These are phyloP conservation scores for Fraxinus greggii DNA, from an alignment of 305 asterid genomes.

Conservation along the genomic window DNA sequence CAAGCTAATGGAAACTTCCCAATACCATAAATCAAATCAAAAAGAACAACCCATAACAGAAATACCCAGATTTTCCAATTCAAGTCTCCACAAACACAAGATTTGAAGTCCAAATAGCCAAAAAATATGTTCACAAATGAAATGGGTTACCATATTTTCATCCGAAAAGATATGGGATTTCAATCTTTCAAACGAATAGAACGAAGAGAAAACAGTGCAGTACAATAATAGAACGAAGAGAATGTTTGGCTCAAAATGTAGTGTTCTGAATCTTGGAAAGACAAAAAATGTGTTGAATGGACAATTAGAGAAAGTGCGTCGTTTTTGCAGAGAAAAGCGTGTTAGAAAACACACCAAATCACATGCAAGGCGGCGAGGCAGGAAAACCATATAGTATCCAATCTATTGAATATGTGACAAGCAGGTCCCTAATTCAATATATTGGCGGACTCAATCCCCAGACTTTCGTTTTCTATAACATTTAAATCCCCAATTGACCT, in stretches of 20 bases:
- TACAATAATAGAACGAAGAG: slow-evolving; percentile 15
- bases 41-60: neutral
- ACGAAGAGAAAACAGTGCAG: neutral
- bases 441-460: too few relatives aligned
- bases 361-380: slow-evolving; percentile 4
- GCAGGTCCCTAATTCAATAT: too few relatives aligned
- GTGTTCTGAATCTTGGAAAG: slow-evolving; percentile 39
- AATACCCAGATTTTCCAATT: slow-evolving; percentile 17
- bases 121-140: slow-evolving; percentile 9
- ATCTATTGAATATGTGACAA: too few relatives aligned
- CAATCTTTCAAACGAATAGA: slow-evolving; percentile 31
- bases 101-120: slow-evolving; percentile 35
- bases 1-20: neutral
- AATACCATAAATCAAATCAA: slow-evolving; percentile 2
- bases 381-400: too few relatives aligned
- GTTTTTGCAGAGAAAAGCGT: neutral
- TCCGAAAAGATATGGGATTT: slow-evolving; percentile 34
- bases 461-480: too few relatives aligned
- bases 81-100: slow-evolving; percentile 29
- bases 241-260: slow-evolving; percentile 9
- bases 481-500: too few relatives aligned
- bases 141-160: slow-evolving; percentile 34
- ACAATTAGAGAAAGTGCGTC: slow-evolving; percentile 9
- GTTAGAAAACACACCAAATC: slow-evolving; percentile 12
- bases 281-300: neutral